Evolutionary conservation across 257 asterid species (phyloP).

Genomic region (Craterostigma plantagineum): DNA sequence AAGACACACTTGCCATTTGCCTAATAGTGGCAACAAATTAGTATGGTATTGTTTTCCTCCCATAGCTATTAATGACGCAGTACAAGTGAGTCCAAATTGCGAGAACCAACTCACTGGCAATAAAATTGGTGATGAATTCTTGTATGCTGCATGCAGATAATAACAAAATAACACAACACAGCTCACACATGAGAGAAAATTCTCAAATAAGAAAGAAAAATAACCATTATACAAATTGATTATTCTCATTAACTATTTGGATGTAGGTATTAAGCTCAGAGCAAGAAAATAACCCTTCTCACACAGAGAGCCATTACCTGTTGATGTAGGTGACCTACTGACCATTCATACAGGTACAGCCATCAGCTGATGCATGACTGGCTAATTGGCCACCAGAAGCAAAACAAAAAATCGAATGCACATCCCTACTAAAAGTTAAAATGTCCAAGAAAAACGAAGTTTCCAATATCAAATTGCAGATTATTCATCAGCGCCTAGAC

Average conservation of each 20-base stretch:
- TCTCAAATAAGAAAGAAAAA: too few relatives aligned
- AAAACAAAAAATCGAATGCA: not conserved
- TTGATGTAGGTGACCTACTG: conserved; percentile 4
- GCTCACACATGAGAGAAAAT: too few relatives aligned
- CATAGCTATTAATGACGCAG: too few relatives aligned
- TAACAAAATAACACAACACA: too few relatives aligned
- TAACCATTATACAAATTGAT: not conserved
- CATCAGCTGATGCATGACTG: conserved; percentile 1
- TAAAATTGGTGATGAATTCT: too few relatives aligned
- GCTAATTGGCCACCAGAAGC: conserved; percentile 4
- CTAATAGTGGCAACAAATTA: too few relatives aligned
- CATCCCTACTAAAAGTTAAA: not conserved
- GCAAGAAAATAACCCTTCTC: not conserved
- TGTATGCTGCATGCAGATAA: too few relatives aligned
- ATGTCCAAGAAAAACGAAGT: not conserved
- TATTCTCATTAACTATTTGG: not conserved
- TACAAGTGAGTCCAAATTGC: too few relatives aligned
- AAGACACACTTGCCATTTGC: too few relatives aligned
- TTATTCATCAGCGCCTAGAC: too few relatives aligned
- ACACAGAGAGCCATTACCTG: not conserved
- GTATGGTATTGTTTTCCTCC: too few relatives aligned
- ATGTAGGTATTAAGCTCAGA: not conserved
- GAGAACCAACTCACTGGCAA: too few relatives aligned
- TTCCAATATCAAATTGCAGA: not conserved
- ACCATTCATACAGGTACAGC: conserved; percentile 2